A percentile compares a stretch with the other conserved stretches of the same genome.
Conservation (phyloP, 768 basidiomycete genomes). For the Tulasnella calospora region DNA sequence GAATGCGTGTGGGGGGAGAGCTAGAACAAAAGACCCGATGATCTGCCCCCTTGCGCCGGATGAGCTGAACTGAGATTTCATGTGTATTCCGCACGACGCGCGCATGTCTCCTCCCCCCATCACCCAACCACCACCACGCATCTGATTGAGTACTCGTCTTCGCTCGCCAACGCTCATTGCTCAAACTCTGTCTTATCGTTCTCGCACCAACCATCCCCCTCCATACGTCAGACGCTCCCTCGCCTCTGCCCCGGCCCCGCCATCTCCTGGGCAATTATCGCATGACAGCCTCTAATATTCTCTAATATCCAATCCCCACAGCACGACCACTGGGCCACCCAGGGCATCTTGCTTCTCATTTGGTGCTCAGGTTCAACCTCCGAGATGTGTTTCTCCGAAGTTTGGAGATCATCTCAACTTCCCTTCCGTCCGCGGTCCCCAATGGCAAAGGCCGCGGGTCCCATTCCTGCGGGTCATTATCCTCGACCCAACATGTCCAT, state of each 20-base stretch:
- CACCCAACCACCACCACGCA: not conserved
- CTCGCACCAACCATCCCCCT: not conserved
- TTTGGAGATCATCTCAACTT: conserved; percentile 19
- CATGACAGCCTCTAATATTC: not conserved
- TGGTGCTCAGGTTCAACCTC: not conserved
- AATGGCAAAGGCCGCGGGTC: not conserved
- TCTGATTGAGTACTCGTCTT: not conserved
- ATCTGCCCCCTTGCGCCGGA: conserved; percentile 15
- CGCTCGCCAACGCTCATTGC: not conserved
- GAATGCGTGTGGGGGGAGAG: not conserved
- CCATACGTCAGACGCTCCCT: not conserved
- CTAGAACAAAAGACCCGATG: conserved; percentile 18
- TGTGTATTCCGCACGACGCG: conserved; percentile 5
- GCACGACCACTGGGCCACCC: not conserved
- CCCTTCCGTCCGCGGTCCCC: not conserved
- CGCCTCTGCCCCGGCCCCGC: not conserved
- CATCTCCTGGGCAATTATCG: conserved; percentile 8
- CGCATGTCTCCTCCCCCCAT: not conserved
- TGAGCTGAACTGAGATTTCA: conserved; percentile 23
- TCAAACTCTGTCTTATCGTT: conserved; percentile 10
- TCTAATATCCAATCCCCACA: conserved; percentile 2
- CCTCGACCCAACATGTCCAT: conserved; percentile 5
- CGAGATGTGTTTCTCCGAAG: conserved; percentile 14
- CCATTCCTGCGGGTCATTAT: not conserved
- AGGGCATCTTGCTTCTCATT: not conserved